Evolutionary conservation across 2,329 filamentous ascomycete genomes (phyloP).

Genomic region (Penicillium sp.): DNA sequence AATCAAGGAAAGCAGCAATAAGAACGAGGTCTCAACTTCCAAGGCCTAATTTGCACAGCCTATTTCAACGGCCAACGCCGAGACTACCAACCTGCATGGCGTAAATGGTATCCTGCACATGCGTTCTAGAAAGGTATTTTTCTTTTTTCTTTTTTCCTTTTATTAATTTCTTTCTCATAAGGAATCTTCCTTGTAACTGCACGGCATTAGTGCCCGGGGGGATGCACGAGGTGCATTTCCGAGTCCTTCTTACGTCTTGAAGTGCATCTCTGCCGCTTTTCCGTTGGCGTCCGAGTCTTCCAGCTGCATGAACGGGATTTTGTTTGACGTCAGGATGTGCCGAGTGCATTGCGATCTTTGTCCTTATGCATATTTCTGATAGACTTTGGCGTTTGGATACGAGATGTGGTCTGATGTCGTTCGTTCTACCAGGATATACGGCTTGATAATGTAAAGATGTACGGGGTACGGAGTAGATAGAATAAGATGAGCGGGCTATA

Average conservation of each 20-base stretch:
- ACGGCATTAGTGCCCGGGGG: slow-evolving; percentile 38
- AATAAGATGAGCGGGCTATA: not conserved
- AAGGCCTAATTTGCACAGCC: not conserved
- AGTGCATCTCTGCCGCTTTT: slow-evolving; percentile 10
- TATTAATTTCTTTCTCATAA: not conserved
- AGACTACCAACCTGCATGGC: slow-evolving; percentile 9
- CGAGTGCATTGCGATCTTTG: slow-evolving; percentile 10
- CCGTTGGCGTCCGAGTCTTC: slow-evolving; percentile 6
- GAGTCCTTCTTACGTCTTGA: slow-evolving; percentile 14
- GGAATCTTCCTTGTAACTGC: slow-evolving; percentile 15
- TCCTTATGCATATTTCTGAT: slow-evolving; percentile 2
- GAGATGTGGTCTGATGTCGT: not conserved
- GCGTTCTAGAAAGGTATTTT: slow-evolving; percentile 23
- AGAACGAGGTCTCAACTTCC: not conserved
- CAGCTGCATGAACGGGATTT: slow-evolving; percentile 23
- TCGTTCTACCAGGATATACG: not conserved
- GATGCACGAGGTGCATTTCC: slow-evolving; percentile 32
- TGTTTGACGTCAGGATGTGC: slow-evolving; percentile 22
- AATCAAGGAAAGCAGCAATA: not conserved
- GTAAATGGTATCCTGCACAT: slow-evolving; percentile 9
- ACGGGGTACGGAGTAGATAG: not conserved
- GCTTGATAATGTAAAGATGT: not conserved
- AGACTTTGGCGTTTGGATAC: not conserved
- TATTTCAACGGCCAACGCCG: slow-evolving; percentile 13
- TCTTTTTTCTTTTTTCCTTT: not conserved